Conservation (phyloP, 2,329 filamentous ascomycete species). For the Massarina eburnea region DNA sequence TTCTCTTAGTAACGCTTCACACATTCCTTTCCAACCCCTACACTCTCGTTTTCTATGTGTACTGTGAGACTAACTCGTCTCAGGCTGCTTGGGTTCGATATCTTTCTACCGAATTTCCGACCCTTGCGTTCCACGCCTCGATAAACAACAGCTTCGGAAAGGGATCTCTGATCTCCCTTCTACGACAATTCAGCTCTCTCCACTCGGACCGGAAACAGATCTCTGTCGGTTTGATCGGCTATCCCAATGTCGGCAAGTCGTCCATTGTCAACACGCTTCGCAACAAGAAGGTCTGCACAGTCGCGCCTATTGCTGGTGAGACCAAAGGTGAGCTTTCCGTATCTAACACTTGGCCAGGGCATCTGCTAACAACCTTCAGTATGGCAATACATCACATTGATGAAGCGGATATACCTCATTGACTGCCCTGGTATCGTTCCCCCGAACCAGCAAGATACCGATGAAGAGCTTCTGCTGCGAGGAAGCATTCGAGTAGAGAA, state of each 20-base stretch:
- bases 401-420: slow-evolving; percentile 93
- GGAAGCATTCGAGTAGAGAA: slow-evolving; percentile 95
- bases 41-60: slow-evolving; percentile 17
- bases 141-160: slow-evolving; percentile 98
- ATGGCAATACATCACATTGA: slow-evolving; percentile 95
- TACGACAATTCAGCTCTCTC: slow-evolving; percentile 88
- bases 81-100: slow-evolving; percentile 91
- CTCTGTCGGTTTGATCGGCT: slow-evolving; percentile 83
- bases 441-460: slow-evolving; percentile 78
- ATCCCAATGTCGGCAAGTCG: slow-evolving; percentile 94
- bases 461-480: slow-evolving; percentile 83
- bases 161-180: slow-evolving; percentile 85
- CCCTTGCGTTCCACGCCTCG: slow-evolving; percentile 89
- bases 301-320: slow-evolving; percentile 93
- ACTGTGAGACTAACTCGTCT: slow-evolving; percentile 23
- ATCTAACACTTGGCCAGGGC: slow-evolving; percentile 45
- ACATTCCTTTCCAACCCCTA: slow-evolving; percentile 57
- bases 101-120: slow-evolving; percentile 88
- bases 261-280: slow-evolving; percentile 95
- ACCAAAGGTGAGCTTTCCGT: slow-evolving; percentile 60
- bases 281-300: slow-evolving; percentile 90
- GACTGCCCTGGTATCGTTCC: slow-evolving; percentile 97
- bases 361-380: slow-evolving; percentile 90
- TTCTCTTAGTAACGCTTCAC: slow-evolving; percentile 99
- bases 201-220: slow-evolving; percentile 93